Evolutionary conservation across 768 basidiomycete species (phyloP).

Genomic region (Tubosaeta brunneosetosa): DNA sequence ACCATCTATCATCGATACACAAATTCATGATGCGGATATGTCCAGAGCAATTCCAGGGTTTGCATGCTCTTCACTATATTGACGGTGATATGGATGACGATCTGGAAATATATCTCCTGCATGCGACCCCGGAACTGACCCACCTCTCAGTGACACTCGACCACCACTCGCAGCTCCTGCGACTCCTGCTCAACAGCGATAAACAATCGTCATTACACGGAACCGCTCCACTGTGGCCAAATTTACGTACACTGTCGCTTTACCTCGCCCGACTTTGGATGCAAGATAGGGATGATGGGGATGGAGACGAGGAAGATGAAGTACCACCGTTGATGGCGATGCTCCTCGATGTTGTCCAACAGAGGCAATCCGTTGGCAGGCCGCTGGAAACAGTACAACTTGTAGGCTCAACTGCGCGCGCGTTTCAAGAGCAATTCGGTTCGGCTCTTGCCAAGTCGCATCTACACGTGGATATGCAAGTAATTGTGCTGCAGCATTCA

Average conservation of each 20-base stretch:
- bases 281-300: constrained; percentile 28
- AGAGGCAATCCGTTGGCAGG: constrained; percentile 28
- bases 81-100: constrained; percentile 34
- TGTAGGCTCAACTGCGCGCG: constrained; percentile 19
- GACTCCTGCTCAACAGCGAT: constrained; percentile 32
- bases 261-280: constrained; percentile 27
- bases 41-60: constrained; percentile 31
- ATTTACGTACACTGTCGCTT: constrained; percentile 28
- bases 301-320: constrained; percentile 32
- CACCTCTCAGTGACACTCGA: constrained; percentile 33
- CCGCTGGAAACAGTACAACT: constrained; percentile 24
- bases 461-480: constrained; percentile 22
- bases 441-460: constrained; percentile 25
- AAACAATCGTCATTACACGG: constrained; percentile 31
- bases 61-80: constrained; percentile 31
- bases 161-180: constrained; percentile 29
- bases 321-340: constrained; percentile 27
- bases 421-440: constrained; percentile 26
- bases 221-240: constrained; percentile 30
- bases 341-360: constrained; percentile 29
- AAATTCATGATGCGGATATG: constrained; percentile 33
- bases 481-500: constrained; percentile 11
- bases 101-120: constrained; percentile 31
- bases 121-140: constrained; percentile 31
- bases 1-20: constrained; percentile 31